Evolutionary conservation across 345 rosid genomes (phyloP).

Genomic region (Eucalyptus camaldulensis): DNA sequence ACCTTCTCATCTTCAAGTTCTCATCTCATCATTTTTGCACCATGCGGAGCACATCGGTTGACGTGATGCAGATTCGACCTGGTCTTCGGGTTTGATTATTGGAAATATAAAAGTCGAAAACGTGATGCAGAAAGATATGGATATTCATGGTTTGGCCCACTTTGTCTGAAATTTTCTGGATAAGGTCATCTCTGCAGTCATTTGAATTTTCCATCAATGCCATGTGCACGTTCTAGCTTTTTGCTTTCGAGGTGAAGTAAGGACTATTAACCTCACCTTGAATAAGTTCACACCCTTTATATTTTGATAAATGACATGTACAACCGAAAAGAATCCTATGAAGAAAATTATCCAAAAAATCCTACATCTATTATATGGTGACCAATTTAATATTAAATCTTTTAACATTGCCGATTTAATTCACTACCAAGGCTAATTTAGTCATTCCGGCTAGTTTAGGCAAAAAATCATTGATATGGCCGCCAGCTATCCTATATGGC

Average conservation of each 20-base stretch:
- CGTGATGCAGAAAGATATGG: background rate
- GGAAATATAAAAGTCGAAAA: background rate
- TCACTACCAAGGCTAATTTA: background rate
- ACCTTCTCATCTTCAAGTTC: background rate
- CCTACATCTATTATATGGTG: background rate
- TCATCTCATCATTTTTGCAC: background rate
- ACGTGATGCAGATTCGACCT: background rate
- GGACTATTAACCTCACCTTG: background rate
- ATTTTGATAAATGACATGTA: background rate
- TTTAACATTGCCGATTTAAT: background rate
- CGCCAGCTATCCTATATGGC: accelerated
- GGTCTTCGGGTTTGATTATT: background rate
- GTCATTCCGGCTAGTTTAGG: too few relatives aligned
- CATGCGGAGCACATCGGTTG: background rate
- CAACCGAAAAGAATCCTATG: too few relatives aligned
- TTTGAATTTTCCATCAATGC: background rate
- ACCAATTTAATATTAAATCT: background rate
- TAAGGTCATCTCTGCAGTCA: background rate
- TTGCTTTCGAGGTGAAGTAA: background rate
- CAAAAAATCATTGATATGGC: background rate
- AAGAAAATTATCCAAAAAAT: background rate
- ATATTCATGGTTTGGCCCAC: background rate
- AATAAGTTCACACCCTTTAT: background rate
- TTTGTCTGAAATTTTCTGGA: background rate
- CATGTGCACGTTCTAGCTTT: background rate